phyloP scores from a whole-genome alignment of 192 early-diverging fungal species.

The Backusella luteola region DNA sequence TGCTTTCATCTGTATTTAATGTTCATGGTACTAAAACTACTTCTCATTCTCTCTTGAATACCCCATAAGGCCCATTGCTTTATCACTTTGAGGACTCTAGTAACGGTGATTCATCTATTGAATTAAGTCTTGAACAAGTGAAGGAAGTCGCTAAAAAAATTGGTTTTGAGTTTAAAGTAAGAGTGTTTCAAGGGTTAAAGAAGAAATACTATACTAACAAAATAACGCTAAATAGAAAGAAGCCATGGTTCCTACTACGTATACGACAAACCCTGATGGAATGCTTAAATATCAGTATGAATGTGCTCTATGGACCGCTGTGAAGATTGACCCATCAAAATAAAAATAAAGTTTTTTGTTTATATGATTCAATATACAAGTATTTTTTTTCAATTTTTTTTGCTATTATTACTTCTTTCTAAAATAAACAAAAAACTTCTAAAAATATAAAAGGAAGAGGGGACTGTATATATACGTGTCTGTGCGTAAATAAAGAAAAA shows the following conservation, averaged over 20 bases:
- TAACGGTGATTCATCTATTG: conserved; percentile 74
- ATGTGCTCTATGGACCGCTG: conserved; percentile 66
- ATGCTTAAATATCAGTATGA: conserved; percentile 88
- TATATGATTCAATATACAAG: neutral
- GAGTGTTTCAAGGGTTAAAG: neutral
- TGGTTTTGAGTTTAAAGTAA: conserved; percentile 75
- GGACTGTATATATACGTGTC: neutral
- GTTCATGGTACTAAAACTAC: neutral
- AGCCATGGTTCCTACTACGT: conserved; percentile 58
- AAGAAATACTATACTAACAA: neutral
- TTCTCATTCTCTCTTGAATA: conserved; percentile 38
- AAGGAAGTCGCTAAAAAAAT: conserved; percentile 51
- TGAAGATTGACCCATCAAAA: conserved; percentile 33
- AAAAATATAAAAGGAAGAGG: neutral
- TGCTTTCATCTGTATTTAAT: neutral
- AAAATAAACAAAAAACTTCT: neutral
- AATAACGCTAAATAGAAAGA: conserved; percentile 46
- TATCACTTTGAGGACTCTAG: conserved; percentile 93
- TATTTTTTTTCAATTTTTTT: neutral
- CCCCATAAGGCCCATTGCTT: conserved; percentile 67
- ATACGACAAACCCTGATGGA: conserved; percentile 69
- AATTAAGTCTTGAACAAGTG: conserved; percentile 86
- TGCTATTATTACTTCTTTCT: neutral
- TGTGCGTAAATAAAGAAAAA: neutral
- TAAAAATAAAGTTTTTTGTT: neutral